A percentile compares a stretch with the other conserved stretches of the same genome.
These are phyloP conservation scores for Ambrosia artemisiifolia DNA, from an alignment of 129 eudicot genomes.

Conservation along the genomic window DNA sequence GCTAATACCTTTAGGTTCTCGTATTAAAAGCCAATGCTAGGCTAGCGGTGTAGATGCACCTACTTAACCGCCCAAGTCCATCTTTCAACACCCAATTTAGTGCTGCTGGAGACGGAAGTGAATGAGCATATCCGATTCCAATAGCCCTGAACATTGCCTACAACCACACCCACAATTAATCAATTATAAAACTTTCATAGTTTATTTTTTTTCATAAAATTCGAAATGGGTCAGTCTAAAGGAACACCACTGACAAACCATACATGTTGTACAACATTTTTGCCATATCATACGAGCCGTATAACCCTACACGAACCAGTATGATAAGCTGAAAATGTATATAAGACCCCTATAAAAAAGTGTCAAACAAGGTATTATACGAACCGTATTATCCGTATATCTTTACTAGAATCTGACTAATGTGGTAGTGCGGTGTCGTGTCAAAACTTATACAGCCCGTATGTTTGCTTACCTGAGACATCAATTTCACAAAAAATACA, in stretches of 20 bases:
- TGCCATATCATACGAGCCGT: no score
- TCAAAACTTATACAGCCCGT: no score
- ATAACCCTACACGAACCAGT: no score
- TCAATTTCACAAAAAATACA: no score
- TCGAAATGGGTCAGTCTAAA: neutral
- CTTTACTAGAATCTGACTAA: no score
- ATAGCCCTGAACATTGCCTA: constrained; percentile 99
- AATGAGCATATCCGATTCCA: constrained; percentile 77
- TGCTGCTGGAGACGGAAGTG: constrained; percentile 96
- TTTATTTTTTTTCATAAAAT: neutral
- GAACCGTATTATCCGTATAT: no score
- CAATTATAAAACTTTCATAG: neutral
- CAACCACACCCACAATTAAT: neutral
- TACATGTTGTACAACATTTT: neutral
- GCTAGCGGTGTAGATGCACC: constrained; percentile 92
- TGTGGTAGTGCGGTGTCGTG: no score
- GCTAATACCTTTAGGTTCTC: constrained; percentile 73
- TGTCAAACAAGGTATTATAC: no score
- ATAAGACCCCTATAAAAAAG: no score
- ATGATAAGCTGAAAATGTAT: no score
- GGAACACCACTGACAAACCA: neutral
- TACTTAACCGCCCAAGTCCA: constrained; percentile 85
- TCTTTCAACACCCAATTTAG: constrained; percentile 94
- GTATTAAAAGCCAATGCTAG: constrained; percentile 91
- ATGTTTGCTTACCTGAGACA: no score